Base-by-base conservation (phyloP, 148 eudicot species). In the Nepenthes mirabilis region DNA sequence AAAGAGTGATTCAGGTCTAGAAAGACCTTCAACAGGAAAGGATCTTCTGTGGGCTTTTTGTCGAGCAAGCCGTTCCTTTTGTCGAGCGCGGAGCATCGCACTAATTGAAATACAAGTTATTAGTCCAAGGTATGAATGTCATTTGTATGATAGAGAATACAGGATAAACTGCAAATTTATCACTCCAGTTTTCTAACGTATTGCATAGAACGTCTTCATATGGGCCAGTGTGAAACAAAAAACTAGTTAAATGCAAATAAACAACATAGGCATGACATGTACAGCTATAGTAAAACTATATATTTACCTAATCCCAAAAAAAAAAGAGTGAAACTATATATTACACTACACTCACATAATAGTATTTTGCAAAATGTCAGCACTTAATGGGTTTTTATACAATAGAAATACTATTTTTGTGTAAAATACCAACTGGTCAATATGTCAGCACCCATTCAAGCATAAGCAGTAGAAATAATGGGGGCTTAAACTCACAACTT, bases 11-110 rank as follows among this genome's bases (percentile, higher is more conserved):
- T 70, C 75, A 56, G 74, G 61, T 57, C 74, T 66, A 62, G 77
- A 59, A 34, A 58, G 63, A 52, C 59, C 71, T 59, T 54, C 60
- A 70, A 49, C 55, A 51, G 70, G 71, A 61, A 54, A 65, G 65
- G 74, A 56, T 54, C 72, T 70, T 63, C 56, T 79, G 33, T 67
- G 49, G 43, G 67, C 67, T 56, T 86, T 80, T 61, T 73, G 79
- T 65, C 14, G 75, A 68, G 89, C 87, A 56, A 94, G 67, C 37
- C 91, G 83, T 56, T 79, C 89, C 53, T 89, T 94, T 74, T 94
- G 99, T 70, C 97, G 74, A 54, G 88, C 80, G 68, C 99, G 97
- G 66, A 94, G 95, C 79, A 69, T 84, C 9, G 81, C 72, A 69
- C 99, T 94, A 82, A 63, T 52, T 52, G 40, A 72, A 56, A 56